Percentiles rank a stretch among this genome's conserved stretches.
Evolutionary conservation across 768 basidiomycete genomes (phyloP).

Genomic region (Pleurotus tuber-regium): DNA sequence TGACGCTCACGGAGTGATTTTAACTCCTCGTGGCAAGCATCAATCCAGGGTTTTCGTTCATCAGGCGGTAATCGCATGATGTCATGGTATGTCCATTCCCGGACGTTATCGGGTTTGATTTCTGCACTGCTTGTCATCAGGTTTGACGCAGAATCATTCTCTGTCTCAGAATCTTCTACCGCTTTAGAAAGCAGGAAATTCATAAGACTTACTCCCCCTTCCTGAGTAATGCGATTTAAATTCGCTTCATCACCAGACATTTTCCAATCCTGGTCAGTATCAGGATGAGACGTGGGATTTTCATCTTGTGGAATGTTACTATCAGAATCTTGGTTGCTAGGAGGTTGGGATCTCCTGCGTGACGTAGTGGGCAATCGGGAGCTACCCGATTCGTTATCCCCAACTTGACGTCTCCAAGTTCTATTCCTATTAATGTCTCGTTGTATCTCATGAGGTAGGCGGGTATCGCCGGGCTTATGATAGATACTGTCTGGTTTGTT

Average conservation of each 20-base stretch:
- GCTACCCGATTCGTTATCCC: slow-evolving; percentile 1
- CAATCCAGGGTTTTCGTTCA: not conserved
- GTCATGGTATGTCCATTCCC: not conserved
- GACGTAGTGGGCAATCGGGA: not conserved
- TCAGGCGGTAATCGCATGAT: not conserved
- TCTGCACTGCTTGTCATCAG: too few species aligned
- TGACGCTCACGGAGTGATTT: not conserved
- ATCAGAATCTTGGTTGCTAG: too few species aligned
- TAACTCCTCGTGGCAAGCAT: not conserved
- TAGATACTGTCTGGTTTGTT: not conserved
- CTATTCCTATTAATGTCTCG: not conserved
- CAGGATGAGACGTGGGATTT: too few species aligned
- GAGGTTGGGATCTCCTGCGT: too few species aligned
- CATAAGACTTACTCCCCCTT: not conserved
- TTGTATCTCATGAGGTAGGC: not conserved
- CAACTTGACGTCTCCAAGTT: not conserved
- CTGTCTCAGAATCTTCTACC: not conserved
- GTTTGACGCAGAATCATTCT: too few species aligned
- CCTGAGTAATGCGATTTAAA: not conserved
- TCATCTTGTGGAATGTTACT: too few species aligned
- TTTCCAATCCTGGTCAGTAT: too few species aligned
- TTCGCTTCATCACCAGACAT: not conserved
- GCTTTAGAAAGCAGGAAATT: not conserved
- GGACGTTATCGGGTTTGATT: not conserved
- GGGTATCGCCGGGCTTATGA: not conserved